Evolutionary conservation across 2,329 filamentous ascomycete genomes (phyloP).

Genomic region (Stachybotrys chlorohalonatus): DNA sequence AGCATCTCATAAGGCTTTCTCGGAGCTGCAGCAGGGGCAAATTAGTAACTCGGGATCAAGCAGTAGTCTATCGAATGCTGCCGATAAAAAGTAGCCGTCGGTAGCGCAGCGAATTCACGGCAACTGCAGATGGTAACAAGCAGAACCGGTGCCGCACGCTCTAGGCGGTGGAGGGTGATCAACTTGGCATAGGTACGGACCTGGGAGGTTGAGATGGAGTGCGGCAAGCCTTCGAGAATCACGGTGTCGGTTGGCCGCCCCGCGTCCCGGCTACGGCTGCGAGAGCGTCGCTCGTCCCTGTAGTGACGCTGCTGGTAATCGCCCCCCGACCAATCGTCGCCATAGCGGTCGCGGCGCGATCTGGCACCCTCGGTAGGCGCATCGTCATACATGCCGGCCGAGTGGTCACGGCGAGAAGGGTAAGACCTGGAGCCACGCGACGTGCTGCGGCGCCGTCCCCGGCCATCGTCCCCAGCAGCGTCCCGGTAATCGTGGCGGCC

Average conservation of each 20-base stretch:
- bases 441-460: conserved; percentile 12
- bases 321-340: conserved; percentile 9
- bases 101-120: not conserved
- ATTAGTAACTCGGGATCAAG: not conserved
- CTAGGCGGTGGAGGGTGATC: not conserved
- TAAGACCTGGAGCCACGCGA: conserved; percentile 15
- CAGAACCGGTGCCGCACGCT: not conserved
- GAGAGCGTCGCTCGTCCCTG: conserved; percentile 16
- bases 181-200: conserved; percentile 26
- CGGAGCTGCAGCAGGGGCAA: conserved; percentile 18
- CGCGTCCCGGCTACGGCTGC: conserved; percentile 25
- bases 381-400: conserved; percentile 27
- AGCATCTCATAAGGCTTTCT: conserved; percentile 22
- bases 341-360: conserved; percentile 11
- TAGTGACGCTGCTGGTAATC: conserved; percentile 10
- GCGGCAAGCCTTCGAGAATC: conserved; percentile 45
- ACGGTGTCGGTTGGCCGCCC: conserved; percentile 39
- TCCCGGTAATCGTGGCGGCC: conserved; percentile 14
- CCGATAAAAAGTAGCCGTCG: not conserved
- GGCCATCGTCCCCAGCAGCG: conserved; percentile 11
- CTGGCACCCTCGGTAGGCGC: conserved; percentile 11
- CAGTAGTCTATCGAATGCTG: no score
- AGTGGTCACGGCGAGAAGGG: not conserved
- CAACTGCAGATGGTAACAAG: not conserved
- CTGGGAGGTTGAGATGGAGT: conserved; percentile 39